Evolutionary conservation across 1,139 yeast species (phyloP).

Genomic region (Schwanniomyces etchellsii): DNA sequence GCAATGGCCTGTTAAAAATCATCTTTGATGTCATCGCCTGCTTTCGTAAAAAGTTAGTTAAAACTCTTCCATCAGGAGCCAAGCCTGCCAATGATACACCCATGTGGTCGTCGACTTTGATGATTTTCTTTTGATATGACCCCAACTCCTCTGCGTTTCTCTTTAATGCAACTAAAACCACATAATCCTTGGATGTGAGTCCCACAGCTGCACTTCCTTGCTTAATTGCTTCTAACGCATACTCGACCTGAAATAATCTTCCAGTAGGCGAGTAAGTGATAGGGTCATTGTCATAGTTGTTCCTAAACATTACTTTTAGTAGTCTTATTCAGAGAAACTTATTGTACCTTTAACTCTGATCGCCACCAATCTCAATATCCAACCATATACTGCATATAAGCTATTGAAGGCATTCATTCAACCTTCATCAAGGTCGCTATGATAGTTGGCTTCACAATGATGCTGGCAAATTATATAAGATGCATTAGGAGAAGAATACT

Average conservation of each 20-base stretch:
- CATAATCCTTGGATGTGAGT: slow-evolving; percentile 75
- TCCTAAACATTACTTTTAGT: slow-evolving; percentile 66
- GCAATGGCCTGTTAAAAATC: slow-evolving; percentile 84
- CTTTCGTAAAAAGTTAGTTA: slow-evolving; percentile 82
- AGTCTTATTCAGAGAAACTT: neutral
- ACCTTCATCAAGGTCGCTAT: too few relatives aligned
- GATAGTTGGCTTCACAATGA: too few relatives aligned
- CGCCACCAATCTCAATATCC: slow-evolving; percentile 4
- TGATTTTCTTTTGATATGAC: slow-evolving; percentile 89
- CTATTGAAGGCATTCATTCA: too few relatives aligned
- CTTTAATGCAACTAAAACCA: slow-evolving; percentile 88
- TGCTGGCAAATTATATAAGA: too few relatives aligned
- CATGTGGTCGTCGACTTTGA: slow-evolving; percentile 87
- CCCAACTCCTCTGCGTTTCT: slow-evolving; percentile 97
- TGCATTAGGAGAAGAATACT: too few relatives aligned
- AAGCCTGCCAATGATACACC: slow-evolving; percentile 96
- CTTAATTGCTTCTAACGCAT: slow-evolving; percentile 94
- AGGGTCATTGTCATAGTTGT: slow-evolving; percentile 96
- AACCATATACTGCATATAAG: neutral
- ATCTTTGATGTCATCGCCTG: slow-evolving; percentile 86
- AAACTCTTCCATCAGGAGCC: slow-evolving; percentile 96
- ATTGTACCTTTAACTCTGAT: too few relatives aligned
- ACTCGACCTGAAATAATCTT: slow-evolving; percentile 89
- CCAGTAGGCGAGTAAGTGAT: slow-evolving; percentile 98
- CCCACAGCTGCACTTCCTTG: slow-evolving; percentile 99